Evolutionary conservation across 2,329 filamentous ascomycete genomes (phyloP), one percentile per base, ranked within the genome.

Genomic region (Aureobasidium sp.): DNA sequence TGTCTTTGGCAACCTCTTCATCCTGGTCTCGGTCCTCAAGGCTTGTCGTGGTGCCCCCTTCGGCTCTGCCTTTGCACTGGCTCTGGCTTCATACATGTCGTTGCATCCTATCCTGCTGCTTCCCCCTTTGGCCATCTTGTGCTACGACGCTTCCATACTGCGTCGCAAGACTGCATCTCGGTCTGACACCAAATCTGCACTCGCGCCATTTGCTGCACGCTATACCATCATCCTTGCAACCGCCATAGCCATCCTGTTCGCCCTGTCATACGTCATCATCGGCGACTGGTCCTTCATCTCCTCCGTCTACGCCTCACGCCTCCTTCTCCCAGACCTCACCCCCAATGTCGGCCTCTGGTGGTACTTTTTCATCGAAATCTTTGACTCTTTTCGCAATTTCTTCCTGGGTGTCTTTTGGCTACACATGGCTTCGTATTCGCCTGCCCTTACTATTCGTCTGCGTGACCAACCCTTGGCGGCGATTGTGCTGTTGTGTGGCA

Each of bases 351-450:
- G 93, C 1, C 77, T 98, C 1, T 98, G 93, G 93, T 98, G 93
- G 93, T 98, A 98, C 71, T 98, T 98, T 72, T 97, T 98, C 67
- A 95, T 94, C 61, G 91, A 98, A 67, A 98, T 98, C 83, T 98
- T 98, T 68, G 93, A 98, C 71, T 91, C 90, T 1, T 98, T 98
- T 78, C 81, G 93, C 34, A 85, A 86, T 61, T 98, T 98, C 76
- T 98, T 97, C 77, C 80, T 98, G 3, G 93, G 88, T 52, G 90
- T 98, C 44, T 98, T 98, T 73, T 97, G 94, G 90, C 79, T 98
- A 56, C 93, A 98, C 66, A 81, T 97, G 55, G 83, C 86, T 0
- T 86, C 87, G 34, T 98, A 98, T 70, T 88, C 95, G 30, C 86
- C 86, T 14, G 91, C 88, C 0, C 74, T 98, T 37, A 89, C 85